Percentiles rank a stretch among this genome's conserved stretches.
phyloP scores from a whole-genome alignment of 345 rosid species.

The Bruguiera parviflora region DNA sequence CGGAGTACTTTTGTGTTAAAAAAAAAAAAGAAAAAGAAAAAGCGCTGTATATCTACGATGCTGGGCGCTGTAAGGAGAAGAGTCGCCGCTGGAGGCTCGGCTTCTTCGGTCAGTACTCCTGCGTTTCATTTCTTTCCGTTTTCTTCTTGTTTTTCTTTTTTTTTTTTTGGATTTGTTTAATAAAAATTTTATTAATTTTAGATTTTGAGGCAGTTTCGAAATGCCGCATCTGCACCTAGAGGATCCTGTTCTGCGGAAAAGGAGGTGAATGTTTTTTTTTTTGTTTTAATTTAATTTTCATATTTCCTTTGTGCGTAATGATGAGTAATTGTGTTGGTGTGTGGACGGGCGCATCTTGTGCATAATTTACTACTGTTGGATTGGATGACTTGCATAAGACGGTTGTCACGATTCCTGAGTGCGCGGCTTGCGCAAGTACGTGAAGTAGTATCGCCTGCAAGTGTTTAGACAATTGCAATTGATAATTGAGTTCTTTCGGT shows the following conservation, averaged over 20 bases:
- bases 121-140: background rate
- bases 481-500: too few species aligned
- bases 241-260: background rate
- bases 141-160: background rate
- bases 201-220: background rate
- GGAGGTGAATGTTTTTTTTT: background rate
- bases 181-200: background rate
- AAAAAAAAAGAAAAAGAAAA: background rate
- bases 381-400: too few species aligned
- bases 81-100: slow-evolving; percentile 40
- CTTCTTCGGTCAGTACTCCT: slow-evolving; percentile 33
- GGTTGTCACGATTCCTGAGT: too few species aligned
- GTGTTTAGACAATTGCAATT: too few species aligned
- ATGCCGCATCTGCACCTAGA: background rate
- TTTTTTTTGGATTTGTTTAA: background rate
- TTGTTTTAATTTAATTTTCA: background rate
- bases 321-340: too few species aligned
- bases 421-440: background rate
- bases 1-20: too few species aligned
- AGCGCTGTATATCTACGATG: slow-evolving; percentile 17
- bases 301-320: too few species aligned
- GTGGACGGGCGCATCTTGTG: too few species aligned
- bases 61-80: slow-evolving; percentile 42
- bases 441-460: background rate
- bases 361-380: too few species aligned